Conservation (phyloP, 176 grass and related monocot genomes). For the Raddia distichophylla region DNA sequence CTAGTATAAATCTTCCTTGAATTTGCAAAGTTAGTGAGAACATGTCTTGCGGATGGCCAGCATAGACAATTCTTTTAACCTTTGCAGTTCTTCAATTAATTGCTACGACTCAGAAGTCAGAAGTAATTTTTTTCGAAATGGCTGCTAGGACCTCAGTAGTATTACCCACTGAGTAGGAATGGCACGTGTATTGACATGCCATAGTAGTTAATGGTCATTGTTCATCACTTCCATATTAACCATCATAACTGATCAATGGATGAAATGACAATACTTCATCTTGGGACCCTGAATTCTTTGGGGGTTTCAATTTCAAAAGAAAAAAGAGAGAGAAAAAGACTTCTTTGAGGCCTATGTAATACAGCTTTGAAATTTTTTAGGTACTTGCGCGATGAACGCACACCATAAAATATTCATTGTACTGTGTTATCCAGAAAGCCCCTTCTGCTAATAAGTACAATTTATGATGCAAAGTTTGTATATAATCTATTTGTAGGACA, state of each 20-base stretch:
- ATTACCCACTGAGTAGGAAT: neutral
- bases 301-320: too few species aligned
- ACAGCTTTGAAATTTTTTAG: neutral
- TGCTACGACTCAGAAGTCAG: too few species aligned
- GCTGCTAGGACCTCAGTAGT: too few species aligned
- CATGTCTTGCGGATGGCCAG: neutral
- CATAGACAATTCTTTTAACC: neutral
- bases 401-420: neutral
- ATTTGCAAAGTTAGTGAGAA: neutral
- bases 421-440: neutral
- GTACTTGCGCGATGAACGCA: neutral
- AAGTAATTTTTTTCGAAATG: too few species aligned
- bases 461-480: neutral
- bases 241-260: neutral
- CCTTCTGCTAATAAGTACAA: neutral
- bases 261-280: neutral
- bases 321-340: too few species aligned
- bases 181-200: neutral
- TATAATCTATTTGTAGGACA: conserved; percentile 49
- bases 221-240: neutral
- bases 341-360: too few species aligned
- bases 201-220: neutral
- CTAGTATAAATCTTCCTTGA: conserved; percentile 3
- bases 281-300: too few species aligned
- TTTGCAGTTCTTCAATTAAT: neutral